phyloP scores from a whole-genome alignment of 2,329 filamentous ascomycete genomes.

The Aspergillus neotritici region DNA sequence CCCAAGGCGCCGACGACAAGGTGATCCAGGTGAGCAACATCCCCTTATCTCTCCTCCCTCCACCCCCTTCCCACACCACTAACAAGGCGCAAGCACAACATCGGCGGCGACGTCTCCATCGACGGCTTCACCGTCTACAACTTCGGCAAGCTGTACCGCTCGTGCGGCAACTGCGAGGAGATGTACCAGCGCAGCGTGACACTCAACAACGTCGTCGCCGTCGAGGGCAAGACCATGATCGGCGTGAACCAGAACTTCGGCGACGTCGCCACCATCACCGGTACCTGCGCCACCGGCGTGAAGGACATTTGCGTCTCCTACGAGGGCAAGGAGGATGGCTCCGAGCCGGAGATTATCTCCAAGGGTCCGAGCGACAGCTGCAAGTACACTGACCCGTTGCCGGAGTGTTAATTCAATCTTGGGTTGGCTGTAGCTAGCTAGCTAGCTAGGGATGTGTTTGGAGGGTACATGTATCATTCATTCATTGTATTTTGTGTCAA shows the following conservation, averaged over 20 bases:
- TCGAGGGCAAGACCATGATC: constrained; percentile 20
- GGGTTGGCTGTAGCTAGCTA: too few species aligned
- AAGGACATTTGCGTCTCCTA: constrained; percentile 33
- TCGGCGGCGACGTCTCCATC: constrained; percentile 26
- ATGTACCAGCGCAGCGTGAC: constrained; percentile 27
- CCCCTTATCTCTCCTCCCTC: too few species aligned
- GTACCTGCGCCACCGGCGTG: constrained; percentile 24
- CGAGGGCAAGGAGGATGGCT: constrained; percentile 29
- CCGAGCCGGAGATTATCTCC: constrained; percentile 28
- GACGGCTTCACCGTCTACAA: constrained; percentile 38
- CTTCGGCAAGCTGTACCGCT: constrained; percentile 44
- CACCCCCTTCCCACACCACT: neutral
- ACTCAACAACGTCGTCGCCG: constrained; percentile 30
- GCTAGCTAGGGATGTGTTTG: too few species aligned
- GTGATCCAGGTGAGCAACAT: constrained; percentile 23
- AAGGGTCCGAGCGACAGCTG: constrained; percentile 29
- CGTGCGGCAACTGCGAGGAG: constrained; percentile 43
- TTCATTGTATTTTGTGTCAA: too few species aligned
- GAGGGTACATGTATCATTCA: too few species aligned
- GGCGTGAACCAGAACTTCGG: constrained; percentile 40
- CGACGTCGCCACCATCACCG: constrained; percentile 25
- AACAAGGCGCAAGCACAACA: constrained; percentile 21
- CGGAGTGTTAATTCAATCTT: too few species aligned
- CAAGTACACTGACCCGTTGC: constrained; percentile 12
- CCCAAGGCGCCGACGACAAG: constrained; percentile 30